A percentile compares a stretch with the other conserved stretches of the same genome.
Conservation (phyloP, 495 filamentous ascomycete species). For the Aspergillus bridgeri region DNA sequence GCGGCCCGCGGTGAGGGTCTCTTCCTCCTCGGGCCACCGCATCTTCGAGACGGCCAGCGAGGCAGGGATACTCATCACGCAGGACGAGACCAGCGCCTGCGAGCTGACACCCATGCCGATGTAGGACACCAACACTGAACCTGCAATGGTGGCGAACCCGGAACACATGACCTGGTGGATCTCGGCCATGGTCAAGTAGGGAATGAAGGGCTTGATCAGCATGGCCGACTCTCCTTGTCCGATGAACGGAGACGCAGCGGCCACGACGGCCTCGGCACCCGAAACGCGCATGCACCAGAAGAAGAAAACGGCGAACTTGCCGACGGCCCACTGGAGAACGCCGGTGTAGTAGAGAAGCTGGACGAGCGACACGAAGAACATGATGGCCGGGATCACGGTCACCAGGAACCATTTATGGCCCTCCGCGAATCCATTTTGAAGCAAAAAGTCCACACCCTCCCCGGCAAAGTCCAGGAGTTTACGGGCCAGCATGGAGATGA, state of each 20-base stretch:
- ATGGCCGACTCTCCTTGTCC: constrained; percentile 92
- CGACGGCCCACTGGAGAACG: constrained; percentile 81
- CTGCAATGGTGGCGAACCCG: constrained; percentile 64
- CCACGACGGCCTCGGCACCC: constrained; percentile 89
- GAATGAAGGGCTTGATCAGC: constrained; percentile 82
- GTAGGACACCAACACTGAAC: constrained; percentile 76
- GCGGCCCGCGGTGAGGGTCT: constrained; percentile 73
- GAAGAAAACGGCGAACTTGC: constrained; percentile 84
- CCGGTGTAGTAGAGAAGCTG: constrained; percentile 77
- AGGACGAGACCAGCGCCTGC: constrained; percentile 82
- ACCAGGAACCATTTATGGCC: constrained; percentile 63
- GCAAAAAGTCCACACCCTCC: constrained; percentile 70
- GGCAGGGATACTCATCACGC: constrained; percentile 88
- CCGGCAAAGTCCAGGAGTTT: constrained; percentile 67
- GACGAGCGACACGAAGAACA: constrained; percentile 88
- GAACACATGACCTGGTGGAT: constrained; percentile 89
- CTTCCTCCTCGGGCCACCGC: constrained; percentile 83
- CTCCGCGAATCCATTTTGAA: constrained; percentile 40
- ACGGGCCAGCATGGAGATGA: constrained; percentile 68
- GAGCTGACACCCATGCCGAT: constrained; percentile 75
- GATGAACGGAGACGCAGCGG: constrained; percentile 91
- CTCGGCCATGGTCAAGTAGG: constrained; percentile 78
- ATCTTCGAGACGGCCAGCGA: constrained; percentile 84
- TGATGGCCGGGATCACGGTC: constrained; percentile 73
- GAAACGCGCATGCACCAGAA: constrained; percentile 88